A percentile compares a stretch with the other conserved stretches of the same genome.
These are phyloP conservation scores for Cetraspora pellucida DNA, from an alignment of 192 early-diverging fungal genomes.

Conservation along the genomic window DNA sequence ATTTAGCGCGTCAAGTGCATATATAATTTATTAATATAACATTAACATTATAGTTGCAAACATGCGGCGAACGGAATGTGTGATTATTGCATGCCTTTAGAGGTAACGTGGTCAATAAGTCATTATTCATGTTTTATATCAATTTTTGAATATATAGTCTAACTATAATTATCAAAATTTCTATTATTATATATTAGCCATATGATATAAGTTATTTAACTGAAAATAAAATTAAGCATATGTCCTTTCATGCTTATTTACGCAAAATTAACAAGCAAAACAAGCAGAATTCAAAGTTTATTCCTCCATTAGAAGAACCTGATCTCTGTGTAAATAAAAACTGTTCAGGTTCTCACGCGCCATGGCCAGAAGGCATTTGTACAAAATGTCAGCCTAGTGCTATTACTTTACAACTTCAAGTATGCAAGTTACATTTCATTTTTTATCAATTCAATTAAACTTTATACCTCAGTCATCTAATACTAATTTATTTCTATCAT, in stretches of 20 bases:
- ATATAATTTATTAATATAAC: background rate
- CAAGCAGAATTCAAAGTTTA: conserved; percentile 55
- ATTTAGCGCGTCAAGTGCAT: background rate
- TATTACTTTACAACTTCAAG: conserved; percentile 83
- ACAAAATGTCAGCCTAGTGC: conserved; percentile 97
- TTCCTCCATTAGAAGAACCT: conserved; percentile 86
- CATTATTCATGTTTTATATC: background rate
- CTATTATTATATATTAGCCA: conserved; percentile 51
- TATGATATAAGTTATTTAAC: conserved; percentile 87
- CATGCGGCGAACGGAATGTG: conserved; percentile 86
- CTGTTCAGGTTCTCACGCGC: conserved; percentile 80
- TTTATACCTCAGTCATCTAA: background rate
- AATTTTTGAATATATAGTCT: background rate
- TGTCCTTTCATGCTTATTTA: conserved; percentile 94
- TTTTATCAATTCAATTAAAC: conserved; percentile 25
- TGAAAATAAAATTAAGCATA: conserved; percentile 93
- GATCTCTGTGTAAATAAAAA: conserved; percentile 76
- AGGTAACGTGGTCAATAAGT: conserved; percentile 44
- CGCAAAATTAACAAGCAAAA: conserved; percentile 74
- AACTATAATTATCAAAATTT: background rate
- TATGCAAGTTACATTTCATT: conserved; percentile 36
- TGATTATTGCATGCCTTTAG: conserved; percentile 89
- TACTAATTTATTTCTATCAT: background rate
- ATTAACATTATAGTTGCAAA: conserved; percentile 61
- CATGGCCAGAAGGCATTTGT: conserved; percentile 95